These are phyloP conservation scores for Ustilago sp. DNA, from an alignment of 1,284 basidiomycete species.

Conservation along the genomic window DNA sequence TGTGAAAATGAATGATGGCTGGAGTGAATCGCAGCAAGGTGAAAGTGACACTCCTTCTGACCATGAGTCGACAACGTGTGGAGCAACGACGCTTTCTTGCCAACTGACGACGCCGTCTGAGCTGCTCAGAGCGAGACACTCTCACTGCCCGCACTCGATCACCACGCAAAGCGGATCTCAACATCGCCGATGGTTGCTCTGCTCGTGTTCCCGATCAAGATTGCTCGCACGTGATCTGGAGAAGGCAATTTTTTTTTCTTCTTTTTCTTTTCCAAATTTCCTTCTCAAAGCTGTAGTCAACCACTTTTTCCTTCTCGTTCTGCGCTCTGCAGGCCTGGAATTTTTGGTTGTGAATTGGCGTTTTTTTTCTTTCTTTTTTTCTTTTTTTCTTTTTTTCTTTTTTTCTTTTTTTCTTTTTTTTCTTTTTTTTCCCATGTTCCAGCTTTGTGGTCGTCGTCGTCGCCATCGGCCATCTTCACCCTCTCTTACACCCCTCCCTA, in stretches of 20 bases:
- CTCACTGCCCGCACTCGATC: constrained; percentile 17
- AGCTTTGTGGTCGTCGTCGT: constrained; percentile 23
- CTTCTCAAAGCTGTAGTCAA: not conserved
- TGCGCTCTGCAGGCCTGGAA: not conserved
- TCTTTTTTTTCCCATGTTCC: not conserved
- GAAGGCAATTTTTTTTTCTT: constrained; percentile 2
- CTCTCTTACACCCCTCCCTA: not conserved
- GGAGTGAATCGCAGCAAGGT: not conserved
- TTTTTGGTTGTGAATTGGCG: not conserved
- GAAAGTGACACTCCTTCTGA: constrained; percentile 35
- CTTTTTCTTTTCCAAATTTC: constrained; percentile 18
- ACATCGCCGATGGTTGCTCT: constrained; percentile 12
- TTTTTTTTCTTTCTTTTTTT: not conserved
- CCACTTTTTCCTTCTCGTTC: not conserved
- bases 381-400: not conserved
- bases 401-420: not conserved
- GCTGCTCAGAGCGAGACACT: not conserved
- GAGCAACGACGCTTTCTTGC: constrained; percentile 21
- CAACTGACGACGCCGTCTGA: constrained; percentile 51
- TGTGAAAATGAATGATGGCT: not conserved
- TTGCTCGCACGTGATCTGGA: constrained; percentile 20
- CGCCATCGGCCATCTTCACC: constrained; percentile 15
- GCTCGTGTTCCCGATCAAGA: not conserved
- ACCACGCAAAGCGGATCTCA: constrained; percentile 6
- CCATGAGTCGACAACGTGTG: constrained; percentile 7